Evolutionary conservation across 2,329 filamentous ascomycete species (phyloP).

Genomic region (Drechslera avenae): DNA sequence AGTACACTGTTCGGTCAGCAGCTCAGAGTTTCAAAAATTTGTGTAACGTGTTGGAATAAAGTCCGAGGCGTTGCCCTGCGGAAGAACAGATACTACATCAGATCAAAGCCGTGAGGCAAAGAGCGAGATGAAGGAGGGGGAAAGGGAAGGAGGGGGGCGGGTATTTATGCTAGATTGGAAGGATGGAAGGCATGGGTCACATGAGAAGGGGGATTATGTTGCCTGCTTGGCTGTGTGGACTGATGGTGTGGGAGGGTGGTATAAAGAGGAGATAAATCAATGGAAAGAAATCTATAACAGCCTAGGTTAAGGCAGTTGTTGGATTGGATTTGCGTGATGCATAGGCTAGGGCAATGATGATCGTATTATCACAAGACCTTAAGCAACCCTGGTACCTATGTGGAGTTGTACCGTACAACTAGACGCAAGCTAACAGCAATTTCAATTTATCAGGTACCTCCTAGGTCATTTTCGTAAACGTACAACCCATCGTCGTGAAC

Average conservation of each 20-base stretch:
- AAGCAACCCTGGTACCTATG: too few relatives aligned
- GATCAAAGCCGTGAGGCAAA: slow-evolving; percentile 10
- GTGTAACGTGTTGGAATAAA: neutral
- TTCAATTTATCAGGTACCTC: too few relatives aligned
- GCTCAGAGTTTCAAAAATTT: slow-evolving; percentile 2
- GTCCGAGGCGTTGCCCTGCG: slow-evolving; percentile 12
- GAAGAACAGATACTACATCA: slow-evolving; percentile 19
- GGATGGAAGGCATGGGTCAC: neutral
- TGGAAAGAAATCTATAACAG: too few relatives aligned
- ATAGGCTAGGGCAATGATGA: too few relatives aligned
- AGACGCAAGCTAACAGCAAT: too few relatives aligned
- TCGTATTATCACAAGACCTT: too few relatives aligned
- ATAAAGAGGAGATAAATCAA: too few relatives aligned
- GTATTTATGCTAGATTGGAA: neutral
- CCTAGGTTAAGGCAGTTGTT: too few relatives aligned
- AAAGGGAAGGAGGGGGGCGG: neutral
- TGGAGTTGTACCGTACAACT: too few relatives aligned
- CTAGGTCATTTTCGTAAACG: too few relatives aligned
- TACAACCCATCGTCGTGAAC: too few relatives aligned
- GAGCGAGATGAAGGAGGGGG: slow-evolving; percentile 1
- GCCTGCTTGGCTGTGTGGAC: neutral
- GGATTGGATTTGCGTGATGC: neutral
- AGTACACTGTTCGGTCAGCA: neutral
- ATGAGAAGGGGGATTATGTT: neutral
- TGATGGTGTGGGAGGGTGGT: too few relatives aligned